These are phyloP conservation scores for Serendipita sp. DNA, from an alignment of 768 basidiomycete genomes.

Conservation along the genomic window DNA sequence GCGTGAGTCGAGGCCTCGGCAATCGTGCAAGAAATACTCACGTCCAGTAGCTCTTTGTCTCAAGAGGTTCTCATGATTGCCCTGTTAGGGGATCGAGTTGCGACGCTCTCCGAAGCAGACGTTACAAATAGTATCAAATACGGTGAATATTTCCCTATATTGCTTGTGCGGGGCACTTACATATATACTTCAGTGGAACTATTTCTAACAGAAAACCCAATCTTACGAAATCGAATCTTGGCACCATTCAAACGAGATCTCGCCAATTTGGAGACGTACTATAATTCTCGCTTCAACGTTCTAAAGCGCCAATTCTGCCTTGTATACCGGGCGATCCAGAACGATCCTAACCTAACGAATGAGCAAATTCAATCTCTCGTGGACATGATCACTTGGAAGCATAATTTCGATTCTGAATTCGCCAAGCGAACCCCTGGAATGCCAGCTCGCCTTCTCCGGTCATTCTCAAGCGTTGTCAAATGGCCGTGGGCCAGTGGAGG, in stretches of 20 bases:
- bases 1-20: not conserved
- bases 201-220: not conserved
- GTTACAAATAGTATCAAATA: not conserved
- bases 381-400: not conserved
- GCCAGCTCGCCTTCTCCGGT: not conserved
- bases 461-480: not conserved
- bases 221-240: not conserved
- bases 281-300: not conserved
- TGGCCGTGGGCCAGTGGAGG: not conserved
- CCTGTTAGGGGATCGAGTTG: not conserved
- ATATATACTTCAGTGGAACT: not conserved
- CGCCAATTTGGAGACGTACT: not conserved
- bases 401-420: not conserved
- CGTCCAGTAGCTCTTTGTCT: not conserved
- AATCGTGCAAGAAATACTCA: too few species aligned
- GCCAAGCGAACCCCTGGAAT: not conserved
- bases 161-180: not conserved
- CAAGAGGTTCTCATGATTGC: not conserved
- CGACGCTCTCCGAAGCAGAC: not conserved
- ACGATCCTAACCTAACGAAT: not conserved
- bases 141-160: not conserved
- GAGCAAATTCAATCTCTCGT: not conserved
- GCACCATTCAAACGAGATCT: not conserved
- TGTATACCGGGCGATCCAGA: not conserved
- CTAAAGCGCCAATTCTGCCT: not conserved